Percentiles rank a stretch among this genome's conserved stretches.
These are phyloP conservation scores for Mycena alexandri DNA, from an alignment of 768 basidiomycete genomes.

Conservation along the genomic window DNA sequence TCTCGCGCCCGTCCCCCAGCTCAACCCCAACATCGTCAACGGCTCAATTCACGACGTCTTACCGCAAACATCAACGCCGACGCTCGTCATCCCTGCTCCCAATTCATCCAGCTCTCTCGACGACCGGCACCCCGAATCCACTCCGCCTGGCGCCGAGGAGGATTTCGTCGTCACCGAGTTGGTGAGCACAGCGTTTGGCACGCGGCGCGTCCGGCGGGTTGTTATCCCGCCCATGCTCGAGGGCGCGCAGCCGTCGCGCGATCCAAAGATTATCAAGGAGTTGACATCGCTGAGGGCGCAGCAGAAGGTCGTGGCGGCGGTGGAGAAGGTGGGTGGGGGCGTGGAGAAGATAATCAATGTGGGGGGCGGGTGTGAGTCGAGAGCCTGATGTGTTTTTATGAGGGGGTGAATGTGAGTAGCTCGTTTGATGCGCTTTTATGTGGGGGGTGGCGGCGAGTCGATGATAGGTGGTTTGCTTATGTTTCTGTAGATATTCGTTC, in stretches of 20 bases:
- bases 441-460: no score
- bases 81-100: background rate
- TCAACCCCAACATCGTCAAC: background rate
- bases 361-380: no score
- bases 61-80: background rate
- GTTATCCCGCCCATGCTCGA: constrained; percentile 19
- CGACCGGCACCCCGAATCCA: background rate
- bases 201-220: constrained; percentile 14
- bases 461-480: no score
- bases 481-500: no score
- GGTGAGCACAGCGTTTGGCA: constrained; percentile 21
- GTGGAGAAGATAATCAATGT: no score
- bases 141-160: constrained; percentile 19
- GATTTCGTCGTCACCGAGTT: constrained; percentile 12
- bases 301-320: constrained; percentile 20
- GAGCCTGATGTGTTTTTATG: no score
- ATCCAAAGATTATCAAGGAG: constrained; percentile 21
- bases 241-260: constrained; percentile 12
- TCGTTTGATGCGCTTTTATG: no score
- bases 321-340: no score
- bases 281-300: constrained; percentile 4
- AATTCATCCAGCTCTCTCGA: background rate
- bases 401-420: no score
- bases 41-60: no score
- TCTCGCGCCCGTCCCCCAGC: background rate